Evolutionary conservation across 2,329 filamentous ascomycete genomes (phyloP), one percentile per base, ranked within the genome.

Genomic region (Apiospora aurea): DNA sequence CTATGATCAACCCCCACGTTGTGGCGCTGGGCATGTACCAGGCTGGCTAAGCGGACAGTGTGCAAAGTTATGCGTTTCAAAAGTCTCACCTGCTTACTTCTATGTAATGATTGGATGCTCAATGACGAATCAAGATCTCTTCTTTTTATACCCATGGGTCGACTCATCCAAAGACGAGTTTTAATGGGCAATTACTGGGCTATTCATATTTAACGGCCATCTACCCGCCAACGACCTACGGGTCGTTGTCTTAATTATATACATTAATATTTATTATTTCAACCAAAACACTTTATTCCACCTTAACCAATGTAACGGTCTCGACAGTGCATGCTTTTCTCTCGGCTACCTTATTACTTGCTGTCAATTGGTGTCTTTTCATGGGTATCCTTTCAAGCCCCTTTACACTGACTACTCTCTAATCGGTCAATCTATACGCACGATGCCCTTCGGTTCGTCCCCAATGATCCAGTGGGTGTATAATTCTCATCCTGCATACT

Each of bases 21-120:
- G 89, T 90, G 71, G 93, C 94, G 29, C 85, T 95, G 70, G 92
- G 89, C 70, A 79, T 96, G 49, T 96, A 95, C 81, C 92, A 94
- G 83, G 91, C 93, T 76, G 94, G 94, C 75, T 96, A 86, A 87
- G 64, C 16, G 46, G 21, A 7, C 24, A 11, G 18, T 10, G 18
- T 10, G 57, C 10, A 14, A 49, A 2, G 21, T 5, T 24, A n/a
- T 21, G 18, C 1, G 4, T 5, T 10, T n/a, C 47, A 49, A 11
- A 26, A 47, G 18, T n/a, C 18, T 2, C 46, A 21, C 8, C 16
- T 38, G 13, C 57, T 41, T 64, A 64, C 29, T 64, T 64, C 14
- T 64, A 64, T 41, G 57, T 41, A 41, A 64, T 64, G 21, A 64
- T 41, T 64, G 34, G 34, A 61, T 38, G 14, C 13, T 38, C 21